phyloP scores from a whole-genome alignment of 176 grass and related monocot genomes.

The Aegilops umbellulata region DNA sequence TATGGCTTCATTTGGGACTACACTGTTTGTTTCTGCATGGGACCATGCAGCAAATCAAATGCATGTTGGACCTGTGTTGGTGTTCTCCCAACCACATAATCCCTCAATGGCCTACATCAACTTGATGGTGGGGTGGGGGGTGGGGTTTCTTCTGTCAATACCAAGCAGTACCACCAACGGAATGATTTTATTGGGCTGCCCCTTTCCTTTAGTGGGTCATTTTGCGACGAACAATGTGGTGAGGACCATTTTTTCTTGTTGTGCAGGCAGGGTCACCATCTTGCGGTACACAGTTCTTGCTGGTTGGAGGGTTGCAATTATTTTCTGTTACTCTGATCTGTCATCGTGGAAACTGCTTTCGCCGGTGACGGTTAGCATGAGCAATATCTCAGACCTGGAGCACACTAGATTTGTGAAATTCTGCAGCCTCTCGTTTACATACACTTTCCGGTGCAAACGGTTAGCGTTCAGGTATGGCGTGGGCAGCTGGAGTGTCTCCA shows the following conservation, averaged over 20 bases:
- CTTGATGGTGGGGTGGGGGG: constrained; percentile 29
- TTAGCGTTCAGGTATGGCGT: constrained; percentile 10
- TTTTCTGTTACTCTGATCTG: neutral
- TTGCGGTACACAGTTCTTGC: neutral
- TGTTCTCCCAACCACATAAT: constrained; percentile 27
- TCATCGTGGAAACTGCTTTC: neutral
- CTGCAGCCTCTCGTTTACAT: neutral
- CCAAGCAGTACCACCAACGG: constrained; percentile 4
- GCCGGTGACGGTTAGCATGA: neutral
- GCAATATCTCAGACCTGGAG: no score
- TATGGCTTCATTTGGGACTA: neutral
- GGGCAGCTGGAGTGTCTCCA: neutral
- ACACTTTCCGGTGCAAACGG: neutral
- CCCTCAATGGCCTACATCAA: constrained; percentile 24
- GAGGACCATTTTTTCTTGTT: constrained; percentile 8
- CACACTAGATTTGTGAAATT: neutral
- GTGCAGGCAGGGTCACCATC: neutral
- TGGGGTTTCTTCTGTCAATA: neutral
- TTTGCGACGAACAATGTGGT: constrained; percentile 12
- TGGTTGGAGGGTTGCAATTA: neutral
- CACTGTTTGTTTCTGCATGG: neutral
- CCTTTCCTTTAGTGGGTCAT: constrained; percentile 28
- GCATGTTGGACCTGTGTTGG: constrained; percentile 4
- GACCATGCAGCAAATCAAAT: constrained; percentile 8
- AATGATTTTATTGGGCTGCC: constrained; percentile 15